These are phyloP conservation scores for Penstemon eatonii DNA, from an alignment of 257 asterid genomes.

Conservation along the genomic window DNA sequence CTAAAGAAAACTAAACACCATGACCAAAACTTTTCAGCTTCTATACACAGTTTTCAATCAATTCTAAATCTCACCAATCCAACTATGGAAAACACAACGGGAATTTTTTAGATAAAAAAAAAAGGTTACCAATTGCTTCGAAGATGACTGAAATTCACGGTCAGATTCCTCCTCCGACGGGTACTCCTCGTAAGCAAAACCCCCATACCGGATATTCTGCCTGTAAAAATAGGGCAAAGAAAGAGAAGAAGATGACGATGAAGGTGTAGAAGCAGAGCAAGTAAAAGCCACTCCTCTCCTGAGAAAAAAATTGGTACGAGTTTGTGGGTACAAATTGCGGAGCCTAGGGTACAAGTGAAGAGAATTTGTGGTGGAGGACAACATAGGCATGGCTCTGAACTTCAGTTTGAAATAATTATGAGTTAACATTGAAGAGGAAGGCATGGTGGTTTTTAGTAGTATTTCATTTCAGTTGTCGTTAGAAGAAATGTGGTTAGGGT, in stretches of 20 bases:
- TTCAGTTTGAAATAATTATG: constrained; percentile 41
- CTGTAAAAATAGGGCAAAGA: constrained; percentile 51
- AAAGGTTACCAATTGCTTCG: constrained; percentile 63
- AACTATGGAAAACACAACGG: neutral
- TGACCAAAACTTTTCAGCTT: neutral
- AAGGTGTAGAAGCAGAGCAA: constrained; percentile 36
- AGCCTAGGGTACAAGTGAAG: constrained; percentile 30
- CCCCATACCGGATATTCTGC: constrained; percentile 62
- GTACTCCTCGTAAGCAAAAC: constrained; percentile 66
- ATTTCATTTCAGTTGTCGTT: neutral
- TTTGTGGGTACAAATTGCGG: constrained; percentile 36
- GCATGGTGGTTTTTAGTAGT: constrained; percentile 17
- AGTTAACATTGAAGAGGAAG: constrained; percentile 33
- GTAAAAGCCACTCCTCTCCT: constrained; percentile 29
- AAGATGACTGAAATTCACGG: constrained; percentile 45
- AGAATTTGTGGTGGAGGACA: constrained; percentile 36
- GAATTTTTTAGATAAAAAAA: neutral
- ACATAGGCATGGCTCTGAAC: constrained; percentile 52
- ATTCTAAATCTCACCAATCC: constrained; percentile 12
- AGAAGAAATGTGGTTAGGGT: constrained; percentile 51
- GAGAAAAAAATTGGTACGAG: constrained; percentile 12
- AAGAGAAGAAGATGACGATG: constrained; percentile 36
- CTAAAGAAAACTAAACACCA: no score
- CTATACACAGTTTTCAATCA: neutral
- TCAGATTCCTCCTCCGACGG: constrained; percentile 75